Conservation (phyloP, 2,329 filamentous ascomycete species). For the Diaporthe helianthi region DNA sequence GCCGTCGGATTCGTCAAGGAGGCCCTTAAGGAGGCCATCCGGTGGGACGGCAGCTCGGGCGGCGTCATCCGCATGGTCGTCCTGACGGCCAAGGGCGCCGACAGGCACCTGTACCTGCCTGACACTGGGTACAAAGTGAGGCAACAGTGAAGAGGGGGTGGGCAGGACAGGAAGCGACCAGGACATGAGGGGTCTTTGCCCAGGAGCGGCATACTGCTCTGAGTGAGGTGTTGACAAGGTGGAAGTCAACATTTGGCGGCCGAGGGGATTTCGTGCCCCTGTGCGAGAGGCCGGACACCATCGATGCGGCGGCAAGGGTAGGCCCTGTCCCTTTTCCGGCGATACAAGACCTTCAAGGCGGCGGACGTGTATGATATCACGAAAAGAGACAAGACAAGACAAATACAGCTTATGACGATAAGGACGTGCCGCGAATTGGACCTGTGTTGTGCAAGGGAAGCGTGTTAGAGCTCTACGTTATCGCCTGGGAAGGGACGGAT, state of each 20-base stretch:
- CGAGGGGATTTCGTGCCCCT: not conserved
- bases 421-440: not conserved
- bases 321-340: not conserved
- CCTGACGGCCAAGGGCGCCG: conserved; percentile 85
- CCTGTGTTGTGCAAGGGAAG: not conserved
- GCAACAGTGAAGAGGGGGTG: conserved; percentile 60
- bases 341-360: not conserved
- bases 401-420: conserved; percentile 15
- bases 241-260: too few relatives aligned
- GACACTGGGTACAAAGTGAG: conserved; percentile 84
- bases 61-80: conserved; percentile 99
- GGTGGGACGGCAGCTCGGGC: conserved; percentile 98
- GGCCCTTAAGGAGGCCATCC: conserved; percentile 91
- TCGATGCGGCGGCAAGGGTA: not conserved
- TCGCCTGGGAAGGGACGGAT: too few relatives aligned
- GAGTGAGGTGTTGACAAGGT: too few relatives aligned
- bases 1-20: conserved; percentile 93
- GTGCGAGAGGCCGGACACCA: not conserved
- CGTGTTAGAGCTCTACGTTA: not conserved
- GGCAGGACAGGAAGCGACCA: conserved; percentile 35
- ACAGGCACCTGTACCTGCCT: conserved; percentile 93
- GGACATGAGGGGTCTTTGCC: too few relatives aligned
- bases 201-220: too few relatives aligned
- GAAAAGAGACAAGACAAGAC: conserved; percentile 16
- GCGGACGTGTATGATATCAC: conserved; percentile 20